Evolutionary conservation across 2,329 filamentous ascomycete species (phyloP).

Genomic region (Alternaria sp.): DNA sequence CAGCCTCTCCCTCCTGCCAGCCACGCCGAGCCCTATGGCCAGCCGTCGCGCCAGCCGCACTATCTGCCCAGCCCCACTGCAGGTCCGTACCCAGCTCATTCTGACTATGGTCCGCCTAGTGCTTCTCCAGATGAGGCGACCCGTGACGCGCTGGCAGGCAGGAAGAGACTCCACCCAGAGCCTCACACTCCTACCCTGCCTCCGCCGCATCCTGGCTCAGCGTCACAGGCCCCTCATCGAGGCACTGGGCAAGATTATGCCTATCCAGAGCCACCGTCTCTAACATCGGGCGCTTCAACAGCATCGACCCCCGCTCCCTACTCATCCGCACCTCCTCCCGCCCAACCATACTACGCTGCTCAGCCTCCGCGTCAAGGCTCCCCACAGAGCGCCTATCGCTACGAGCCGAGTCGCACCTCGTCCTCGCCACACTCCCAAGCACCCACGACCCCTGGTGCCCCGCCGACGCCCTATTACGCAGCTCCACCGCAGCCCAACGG

Average conservation of each 20-base stretch:
- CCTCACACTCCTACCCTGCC: slow-evolving; percentile 59
- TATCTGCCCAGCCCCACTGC: slow-evolving; percentile 55
- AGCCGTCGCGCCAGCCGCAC: slow-evolving; percentile 51
- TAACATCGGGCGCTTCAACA: slow-evolving; percentile 55
- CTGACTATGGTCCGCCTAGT: slow-evolving; percentile 40
- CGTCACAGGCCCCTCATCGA: slow-evolving; percentile 49
- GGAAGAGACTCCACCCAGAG: slow-evolving; percentile 56
- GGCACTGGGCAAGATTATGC: slow-evolving; percentile 46
- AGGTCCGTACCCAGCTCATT: slow-evolving; percentile 50
- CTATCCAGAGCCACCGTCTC: slow-evolving; percentile 53
- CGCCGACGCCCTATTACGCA: slow-evolving; percentile 40
- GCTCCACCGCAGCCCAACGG: slow-evolving; percentile 38
- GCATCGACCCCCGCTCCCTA: slow-evolving; percentile 51
- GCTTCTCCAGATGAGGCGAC: slow-evolving; percentile 47
- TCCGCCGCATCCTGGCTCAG: slow-evolving; percentile 54
- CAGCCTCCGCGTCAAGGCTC: slow-evolving; percentile 50
- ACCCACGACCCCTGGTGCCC: slow-evolving; percentile 43
- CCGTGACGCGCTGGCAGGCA: slow-evolving; percentile 49
- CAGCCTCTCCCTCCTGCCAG: slow-evolving; percentile 53
- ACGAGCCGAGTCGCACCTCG: slow-evolving; percentile 50
- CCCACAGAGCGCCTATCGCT: slow-evolving; percentile 51
- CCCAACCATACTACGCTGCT: slow-evolving; percentile 50
- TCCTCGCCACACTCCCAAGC: slow-evolving; percentile 52
- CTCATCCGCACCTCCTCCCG: slow-evolving; percentile 44
- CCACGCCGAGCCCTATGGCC: slow-evolving; percentile 44